Base-by-base conservation (phyloP, 1,284 basidiomycete species). In the Puccinia sorghi region DNA sequence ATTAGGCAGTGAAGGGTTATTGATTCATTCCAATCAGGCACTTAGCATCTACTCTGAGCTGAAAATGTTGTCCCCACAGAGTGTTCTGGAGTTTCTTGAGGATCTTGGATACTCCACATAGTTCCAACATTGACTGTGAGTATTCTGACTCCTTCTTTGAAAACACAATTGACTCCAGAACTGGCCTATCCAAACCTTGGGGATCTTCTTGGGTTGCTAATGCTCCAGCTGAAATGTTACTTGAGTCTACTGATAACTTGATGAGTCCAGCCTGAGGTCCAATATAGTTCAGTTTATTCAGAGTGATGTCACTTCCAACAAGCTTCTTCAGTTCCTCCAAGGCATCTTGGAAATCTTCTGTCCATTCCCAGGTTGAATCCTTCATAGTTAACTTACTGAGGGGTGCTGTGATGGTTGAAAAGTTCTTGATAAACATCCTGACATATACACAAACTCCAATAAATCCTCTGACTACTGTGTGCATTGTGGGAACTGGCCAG, bases 201-300 rank as follows among this genome's bases (percentile, higher is more conserved):
- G 20, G 13, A 37, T 72, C 48, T 27, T 56, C 0, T 1, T 57
- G 70, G 0, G 39, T 56, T 12, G 59, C 7, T 0, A 72, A 27
- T 8, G 32, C 70, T 9, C 70, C 52, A 0, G 32, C 70, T 1
- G 70, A 22, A 20, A 39, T 27, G 15, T 39, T 17, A 17, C 70
- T 72, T 57, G 70, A 72, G 3, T 72, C 70, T 3, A 72, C 70
- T n/a, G 52, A 52, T 2, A 72, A n/a, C 27, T 39, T 56, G 15
- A 72, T 2, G 15, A 4, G 52, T 57, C 70, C 70, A 22, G 70
- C 70, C 1, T 72, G 52, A 3, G 48, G 27, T 25, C 46, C 69
- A n/a, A n/a, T n/a, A 52, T 71, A 71, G 12, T 6, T 2, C 2
- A 71, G 3, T 15, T 20, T 48, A 11, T 32, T 17, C 22, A 71